Base-by-base conservation (phyloP, 257 asterid species). In the Solanum pinnatisectum region DNA sequence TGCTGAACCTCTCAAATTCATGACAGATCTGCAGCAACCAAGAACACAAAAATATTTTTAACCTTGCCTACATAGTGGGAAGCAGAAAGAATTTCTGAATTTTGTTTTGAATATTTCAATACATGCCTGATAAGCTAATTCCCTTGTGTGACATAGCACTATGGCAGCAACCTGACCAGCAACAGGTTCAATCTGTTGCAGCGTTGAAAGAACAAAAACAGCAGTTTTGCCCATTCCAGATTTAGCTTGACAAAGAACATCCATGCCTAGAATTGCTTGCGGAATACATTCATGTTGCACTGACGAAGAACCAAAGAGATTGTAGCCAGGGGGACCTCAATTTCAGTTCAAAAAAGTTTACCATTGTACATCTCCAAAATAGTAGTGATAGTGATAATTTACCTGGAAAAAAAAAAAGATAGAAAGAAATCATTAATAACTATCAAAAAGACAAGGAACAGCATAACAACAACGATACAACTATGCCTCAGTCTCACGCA, bases 281-380 rank as follows among this genome's bases (percentile, higher is more conserved):
- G 99, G 99, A 70, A 96, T 96, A 88, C 99, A 95, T 92, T 96
- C 99, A 23, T 96, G 98, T 96, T 96, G 99, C 88, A 96, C 99
- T 96, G 95, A 84, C 88, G 95, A 92, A 92, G 93, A 95, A 92
- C 96, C 95, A 95, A 94, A 94, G 90, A 94, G 92, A 95, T 90
- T 91, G 91, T 93, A 92, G 88, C 95, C 91, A 93, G 91, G 93
- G 95, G 91, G 91, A 92, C 96, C 98, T 93, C 97, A 96, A 91
- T 92, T 93, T 91, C 93, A 92, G 90, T 90, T 92, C 88, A 92
- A 93, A 96, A 90, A 89, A 90, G 85, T 93, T 89, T 92, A 93
- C 93, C 96, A 91, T 91, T 93, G 92, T 94, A 96, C 81, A 74
- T 92, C 96, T 93, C 96, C 96, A 92, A 91, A 93, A 92, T 94